Conservation (phyloP, 1,284 basidiomycete genomes). For the Tilletia walkeri region DNA sequence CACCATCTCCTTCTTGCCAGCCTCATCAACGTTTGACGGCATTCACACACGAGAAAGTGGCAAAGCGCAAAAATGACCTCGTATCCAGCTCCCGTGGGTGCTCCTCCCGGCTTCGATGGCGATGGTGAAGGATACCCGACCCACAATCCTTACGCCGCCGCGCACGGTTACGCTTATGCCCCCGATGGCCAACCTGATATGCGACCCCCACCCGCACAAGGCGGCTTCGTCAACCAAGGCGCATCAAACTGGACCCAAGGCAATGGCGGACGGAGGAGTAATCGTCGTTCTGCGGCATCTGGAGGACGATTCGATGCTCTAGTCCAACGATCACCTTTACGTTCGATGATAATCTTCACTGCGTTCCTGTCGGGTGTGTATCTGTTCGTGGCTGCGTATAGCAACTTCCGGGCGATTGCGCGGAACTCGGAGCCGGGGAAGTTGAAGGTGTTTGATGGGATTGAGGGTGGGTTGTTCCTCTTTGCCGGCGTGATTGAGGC, state of each 20-base stretch:
- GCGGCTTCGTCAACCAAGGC: background rate
- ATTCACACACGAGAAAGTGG: background rate
- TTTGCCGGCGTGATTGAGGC: conserved; percentile 35
- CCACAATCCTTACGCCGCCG: conserved; percentile 8
- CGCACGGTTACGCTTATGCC: background rate
- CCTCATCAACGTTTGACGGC: background rate
- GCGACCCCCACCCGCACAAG: background rate
- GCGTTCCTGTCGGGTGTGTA: conserved; percentile 42
- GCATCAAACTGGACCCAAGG: background rate
- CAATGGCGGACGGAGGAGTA: background rate
- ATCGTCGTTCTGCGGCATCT: background rate
- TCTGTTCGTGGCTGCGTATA: conserved; percentile 33
- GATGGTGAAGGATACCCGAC: conserved; percentile 9
- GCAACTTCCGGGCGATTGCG: conserved; percentile 32
- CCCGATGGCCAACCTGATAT: background rate
- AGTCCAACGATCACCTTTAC: conserved; percentile 40
- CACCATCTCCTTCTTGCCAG: background rate
- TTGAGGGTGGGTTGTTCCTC: conserved; percentile 34
- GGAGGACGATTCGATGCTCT: background rate
- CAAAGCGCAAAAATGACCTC: background rate
- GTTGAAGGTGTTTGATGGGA: conserved; percentile 36
- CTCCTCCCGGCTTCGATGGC: background rate
- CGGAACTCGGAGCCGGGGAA: conserved; percentile 28
- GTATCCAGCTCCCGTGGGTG: background rate
- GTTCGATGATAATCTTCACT: conserved; percentile 43